These are phyloP conservation scores for Fusarium marasasianum DNA, from an alignment of 2,329 filamentous ascomycete genomes.

Conservation along the genomic window DNA sequence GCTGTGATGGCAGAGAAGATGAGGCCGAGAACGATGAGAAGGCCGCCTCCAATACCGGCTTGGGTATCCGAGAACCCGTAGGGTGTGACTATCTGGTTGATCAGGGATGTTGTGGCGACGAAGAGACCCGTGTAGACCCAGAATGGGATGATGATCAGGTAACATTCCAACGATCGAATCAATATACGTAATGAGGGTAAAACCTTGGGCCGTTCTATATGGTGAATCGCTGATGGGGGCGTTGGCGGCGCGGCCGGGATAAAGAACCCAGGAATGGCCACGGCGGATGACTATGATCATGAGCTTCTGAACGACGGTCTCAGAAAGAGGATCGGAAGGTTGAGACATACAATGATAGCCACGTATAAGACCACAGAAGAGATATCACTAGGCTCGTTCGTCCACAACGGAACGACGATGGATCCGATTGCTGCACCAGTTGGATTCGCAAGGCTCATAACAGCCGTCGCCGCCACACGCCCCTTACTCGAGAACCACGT, in stretches of 20 bases:
- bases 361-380: not conserved
- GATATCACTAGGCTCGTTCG: not conserved
- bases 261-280: not conserved
- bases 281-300: not conserved
- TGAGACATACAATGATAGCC: not conserved
- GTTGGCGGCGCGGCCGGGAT: accelerated
- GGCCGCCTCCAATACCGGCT: not conserved
- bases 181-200: not conserved
- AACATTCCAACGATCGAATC: not conserved
- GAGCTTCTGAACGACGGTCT: not conserved
- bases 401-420: not conserved
- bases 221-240: not conserved
- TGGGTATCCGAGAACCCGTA: not conserved
- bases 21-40: not conserved
- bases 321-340: accelerated
- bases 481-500: not conserved
- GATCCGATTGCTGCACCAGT: not conserved
- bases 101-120: not conserved
- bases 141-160: not conserved
- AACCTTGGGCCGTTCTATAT: not conserved
- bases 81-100: not conserved
- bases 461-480: not conserved
- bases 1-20: not conserved
- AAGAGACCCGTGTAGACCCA: not conserved
- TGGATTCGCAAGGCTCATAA: not conserved